Percentiles rank a stretch among this genome's conserved stretches.
These are phyloP conservation scores for Ambrosia hybrid DNA, from an alignment of 140 eudicot genomes.

Conservation along the genomic window DNA sequence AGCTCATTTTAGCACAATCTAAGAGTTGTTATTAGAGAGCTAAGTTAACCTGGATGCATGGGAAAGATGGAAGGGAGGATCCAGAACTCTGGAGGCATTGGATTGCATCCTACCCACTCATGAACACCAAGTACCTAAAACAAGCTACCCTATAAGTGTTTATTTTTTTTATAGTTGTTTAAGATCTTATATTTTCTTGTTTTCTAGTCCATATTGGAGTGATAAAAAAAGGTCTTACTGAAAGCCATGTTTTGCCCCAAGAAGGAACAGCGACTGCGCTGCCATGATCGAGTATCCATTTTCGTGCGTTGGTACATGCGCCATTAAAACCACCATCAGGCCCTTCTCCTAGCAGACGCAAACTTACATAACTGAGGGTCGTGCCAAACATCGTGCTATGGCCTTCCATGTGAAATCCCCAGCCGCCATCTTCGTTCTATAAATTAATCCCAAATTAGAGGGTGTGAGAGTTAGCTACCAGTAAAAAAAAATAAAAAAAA, in stretches of 20 bases:
- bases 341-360: slow-evolving; percentile 75
- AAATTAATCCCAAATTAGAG: too few relatives aligned
- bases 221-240: slow-evolving; percentile 42
- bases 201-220: too few relatives aligned
- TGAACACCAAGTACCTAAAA: slow-evolving; percentile 64
- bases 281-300: slow-evolving; percentile 89
- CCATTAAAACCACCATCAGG: slow-evolving; percentile 65
- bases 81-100: slow-evolving; percentile 95
- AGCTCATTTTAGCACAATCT: background rate
- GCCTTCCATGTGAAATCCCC: slow-evolving; percentile 84
- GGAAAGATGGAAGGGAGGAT: slow-evolving; percentile 77
- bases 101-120: slow-evolving; percentile 81
- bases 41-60: slow-evolving; percentile 67
- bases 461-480: too few relatives aligned
- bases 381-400: slow-evolving; percentile 84
- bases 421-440: slow-evolving; percentile 87
- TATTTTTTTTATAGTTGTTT: too few relatives aligned
- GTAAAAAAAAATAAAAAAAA: background rate
- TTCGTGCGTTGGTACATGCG: slow-evolving; percentile 66
- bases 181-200: too few relatives aligned
- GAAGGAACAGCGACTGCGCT: slow-evolving; percentile 64
- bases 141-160: background rate
- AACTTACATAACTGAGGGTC: slow-evolving; percentile 54
- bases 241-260: slow-evolving; percentile 91
- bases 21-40: background rate